Evolutionary conservation across 2,329 filamentous ascomycete species (phyloP).

Genomic region (Paraphoma sp.): DNA sequence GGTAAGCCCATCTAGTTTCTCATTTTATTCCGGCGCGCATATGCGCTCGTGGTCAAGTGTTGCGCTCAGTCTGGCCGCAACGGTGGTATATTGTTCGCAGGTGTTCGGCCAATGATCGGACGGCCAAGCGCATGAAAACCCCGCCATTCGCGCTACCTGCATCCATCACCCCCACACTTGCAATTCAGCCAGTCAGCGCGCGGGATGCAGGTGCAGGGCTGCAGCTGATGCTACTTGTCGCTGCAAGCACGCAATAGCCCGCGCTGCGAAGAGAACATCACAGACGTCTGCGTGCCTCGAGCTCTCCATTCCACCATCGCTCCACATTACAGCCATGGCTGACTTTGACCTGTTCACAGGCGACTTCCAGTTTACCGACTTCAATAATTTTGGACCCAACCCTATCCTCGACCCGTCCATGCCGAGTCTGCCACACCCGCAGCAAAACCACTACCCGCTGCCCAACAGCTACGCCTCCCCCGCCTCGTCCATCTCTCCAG

Average conservation of each 20-base stretch:
- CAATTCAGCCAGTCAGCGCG: conserved; percentile 32
- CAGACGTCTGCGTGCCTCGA: conserved; percentile 12
- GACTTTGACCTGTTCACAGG: conserved; percentile 46
- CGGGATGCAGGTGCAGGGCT: conserved; percentile 20
- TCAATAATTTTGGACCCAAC: conserved; percentile 48
- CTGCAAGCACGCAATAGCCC: conserved; percentile 48
- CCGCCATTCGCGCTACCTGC: conserved; percentile 34
- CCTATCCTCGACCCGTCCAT: conserved; percentile 42
- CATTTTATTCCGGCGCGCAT: not conserved
- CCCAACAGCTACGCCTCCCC: conserved; percentile 37
- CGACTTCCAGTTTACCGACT: conserved; percentile 56
- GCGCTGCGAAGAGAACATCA: conserved; percentile 21
- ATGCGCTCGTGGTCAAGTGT: not conserved
- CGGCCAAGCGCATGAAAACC: conserved; percentile 28
- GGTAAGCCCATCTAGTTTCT: conserved; percentile 33
- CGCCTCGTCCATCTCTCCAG: conserved; percentile 37
- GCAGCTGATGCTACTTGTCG: conserved; percentile 24
- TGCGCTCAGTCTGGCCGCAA: conserved; percentile 17
- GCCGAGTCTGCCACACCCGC: conserved; percentile 32
- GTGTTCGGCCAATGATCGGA: conserved; percentile 29
- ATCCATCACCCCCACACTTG: conserved; percentile 36
- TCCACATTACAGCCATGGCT: conserved; percentile 33
- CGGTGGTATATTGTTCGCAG: conserved; percentile 19
- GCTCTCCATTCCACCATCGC: conserved; percentile 8
- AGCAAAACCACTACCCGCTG: conserved; percentile 33